Conservation (phyloP, 805 yeast genomes). For the Wickerhamiella occidentalis region DNA sequence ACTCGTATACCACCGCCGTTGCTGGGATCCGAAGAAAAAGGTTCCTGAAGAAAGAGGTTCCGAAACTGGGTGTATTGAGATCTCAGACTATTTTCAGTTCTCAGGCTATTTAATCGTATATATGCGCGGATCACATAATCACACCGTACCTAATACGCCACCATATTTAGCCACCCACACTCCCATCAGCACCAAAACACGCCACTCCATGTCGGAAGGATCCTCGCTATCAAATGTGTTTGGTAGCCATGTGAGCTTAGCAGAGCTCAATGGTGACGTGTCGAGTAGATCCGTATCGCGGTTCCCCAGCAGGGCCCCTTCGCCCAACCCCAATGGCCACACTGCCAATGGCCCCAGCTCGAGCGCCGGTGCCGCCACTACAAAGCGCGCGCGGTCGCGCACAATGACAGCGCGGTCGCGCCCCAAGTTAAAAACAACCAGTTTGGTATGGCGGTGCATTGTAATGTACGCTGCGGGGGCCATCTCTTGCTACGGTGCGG, state of each 20-base stretch:
- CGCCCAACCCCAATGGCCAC: not conserved
- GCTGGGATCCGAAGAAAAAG: too few species aligned
- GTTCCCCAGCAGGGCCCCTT: constrained; percentile 3
- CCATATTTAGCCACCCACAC: too few species aligned
- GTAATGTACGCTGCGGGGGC: constrained; percentile 24
- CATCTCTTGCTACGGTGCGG: constrained; percentile 23
- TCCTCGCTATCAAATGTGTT: constrained; percentile 28
- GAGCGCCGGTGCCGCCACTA: not conserved
- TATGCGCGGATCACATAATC: too few species aligned
- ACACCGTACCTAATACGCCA: too few species aligned
- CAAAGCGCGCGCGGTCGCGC: constrained; percentile 7
- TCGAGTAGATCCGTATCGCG: constrained; percentile 6
- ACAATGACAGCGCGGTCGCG: constrained; percentile 3
- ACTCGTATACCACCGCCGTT: too few species aligned
- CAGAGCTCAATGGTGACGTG: constrained; percentile 28
- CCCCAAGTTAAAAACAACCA: not conserved
- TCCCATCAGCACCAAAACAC: not conserved
- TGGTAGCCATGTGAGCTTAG: constrained; percentile 30
- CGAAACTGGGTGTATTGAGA: too few species aligned
- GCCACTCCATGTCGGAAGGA: constrained; percentile 7
- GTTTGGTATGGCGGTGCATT: constrained; percentile 15
- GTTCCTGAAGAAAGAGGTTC: too few species aligned
- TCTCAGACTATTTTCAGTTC: too few species aligned
- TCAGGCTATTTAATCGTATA: too few species aligned
- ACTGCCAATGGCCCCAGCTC: not conserved